Base-by-base conservation (phyloP, 257 asterid genomes). In the Lavandula angustifolia region DNA sequence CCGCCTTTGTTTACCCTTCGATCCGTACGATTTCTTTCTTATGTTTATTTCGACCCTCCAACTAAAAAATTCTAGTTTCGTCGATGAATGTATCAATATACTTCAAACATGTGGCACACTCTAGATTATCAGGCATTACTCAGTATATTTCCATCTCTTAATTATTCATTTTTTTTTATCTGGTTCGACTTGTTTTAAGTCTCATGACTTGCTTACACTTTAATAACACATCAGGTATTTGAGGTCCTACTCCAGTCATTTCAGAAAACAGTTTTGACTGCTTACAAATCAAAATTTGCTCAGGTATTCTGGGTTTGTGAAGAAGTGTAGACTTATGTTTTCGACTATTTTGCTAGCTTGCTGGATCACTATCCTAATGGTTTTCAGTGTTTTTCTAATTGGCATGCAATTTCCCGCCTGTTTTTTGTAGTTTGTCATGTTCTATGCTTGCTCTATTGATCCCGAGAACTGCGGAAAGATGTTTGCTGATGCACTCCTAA, bases 371-470 rank as follows among this genome's bases (percentile, higher is more conserved):
- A 40, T 48, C 37, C 14, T 54, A 37, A 56, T 67, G 52, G 44
- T 68, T 56, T 54, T 57, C 38, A 11, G 12, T 54, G n/a, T 22
- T 57, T 31, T 33, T 35, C 42, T 71, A 57, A 11, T 43, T 44
- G 41, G 7, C 40, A 27, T 62, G 59, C 14, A 14, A 56, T 27
- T 16, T 50, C 3, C 63, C 40, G 0, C 68, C 38, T 50, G 3
- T 69, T 57, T 58, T 55, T 78, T 79, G 82, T 84, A 94, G 99
- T 94, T 94, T 82, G 82, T 94, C 72, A 73, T 90, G 79, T 94
- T 90, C 80, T 94, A 94, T 75, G 91, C 91, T 68, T 87, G 99
- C 81, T 90, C 99, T 4, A 81, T 94, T 76, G 99, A 94, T 79
- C 97, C 99, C 59, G 91, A 83, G 40, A 64, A 61, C 54, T 89